These are phyloP conservation scores for Sporobolomyces pararoseus DNA, from an alignment of 768 basidiomycete genomes.

Conservation along the genomic window DNA sequence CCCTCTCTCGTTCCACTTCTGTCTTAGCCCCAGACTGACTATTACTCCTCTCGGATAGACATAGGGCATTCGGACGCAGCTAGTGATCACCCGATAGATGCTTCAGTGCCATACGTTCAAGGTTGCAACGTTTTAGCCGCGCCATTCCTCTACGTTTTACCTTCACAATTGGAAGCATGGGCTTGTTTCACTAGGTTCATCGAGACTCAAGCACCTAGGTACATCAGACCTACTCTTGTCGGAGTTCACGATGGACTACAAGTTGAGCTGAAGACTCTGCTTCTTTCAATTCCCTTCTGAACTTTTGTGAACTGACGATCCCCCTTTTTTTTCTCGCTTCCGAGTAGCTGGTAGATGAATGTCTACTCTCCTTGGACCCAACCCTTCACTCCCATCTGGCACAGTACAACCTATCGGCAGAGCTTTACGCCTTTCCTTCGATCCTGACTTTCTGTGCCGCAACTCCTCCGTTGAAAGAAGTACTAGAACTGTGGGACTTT, in stretches of 20 bases:
- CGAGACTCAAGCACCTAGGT: slow-evolving; percentile 88
- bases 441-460: slow-evolving; percentile 92
- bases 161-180: slow-evolving; percentile 96
- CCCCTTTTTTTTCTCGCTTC: too few relatives aligned
- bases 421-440: slow-evolving; percentile 96
- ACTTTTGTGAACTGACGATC: too few relatives aligned
- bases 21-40: too few relatives aligned
- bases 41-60: too few relatives aligned
- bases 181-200: slow-evolving; percentile 95
- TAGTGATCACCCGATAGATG: slow-evolving; percentile 6
- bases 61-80: not conserved
- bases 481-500: slow-evolving; percentile 94
- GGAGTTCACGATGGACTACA: slow-evolving; percentile 92
- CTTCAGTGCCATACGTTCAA: slow-evolving; percentile 73
- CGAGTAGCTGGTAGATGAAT: slow-evolving; percentile 87
- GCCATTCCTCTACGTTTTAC: slow-evolving; percentile 95
- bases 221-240: slow-evolving; percentile 91
- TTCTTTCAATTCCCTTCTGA: not conserved
- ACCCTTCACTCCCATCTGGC: slow-evolving; percentile 75
- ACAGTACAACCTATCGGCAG: slow-evolving; percentile 86
- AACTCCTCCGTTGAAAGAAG: slow-evolving; percentile 92
- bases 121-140: slow-evolving; percentile 99
- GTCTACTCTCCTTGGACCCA: slow-evolving; percentile 83
- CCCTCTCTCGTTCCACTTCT: too few relatives aligned
- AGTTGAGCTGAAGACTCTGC: slow-evolving; percentile 53